These are phyloP conservation scores for Arthrinium phaeospermum DNA, from an alignment of 2,329 filamentous ascomycete genomes.

Conservation along the genomic window DNA sequence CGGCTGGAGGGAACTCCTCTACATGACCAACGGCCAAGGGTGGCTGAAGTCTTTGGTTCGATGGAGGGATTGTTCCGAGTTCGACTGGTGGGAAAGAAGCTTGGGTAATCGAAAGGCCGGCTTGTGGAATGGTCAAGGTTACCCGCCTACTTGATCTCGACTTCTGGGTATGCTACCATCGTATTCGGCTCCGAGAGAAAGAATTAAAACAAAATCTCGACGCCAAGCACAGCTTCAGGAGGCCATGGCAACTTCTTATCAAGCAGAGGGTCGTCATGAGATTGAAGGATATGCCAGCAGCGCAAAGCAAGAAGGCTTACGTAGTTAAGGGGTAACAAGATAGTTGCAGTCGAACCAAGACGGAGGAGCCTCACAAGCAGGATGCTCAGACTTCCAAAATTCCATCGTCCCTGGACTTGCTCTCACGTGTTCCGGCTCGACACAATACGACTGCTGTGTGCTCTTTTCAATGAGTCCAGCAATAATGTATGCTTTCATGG, in stretches of 20 bases:
- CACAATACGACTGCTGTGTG: background rate
- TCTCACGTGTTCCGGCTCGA: background rate
- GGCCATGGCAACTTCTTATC: background rate
- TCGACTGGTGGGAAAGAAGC: background rate
- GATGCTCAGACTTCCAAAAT: background rate
- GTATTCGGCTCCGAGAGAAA: background rate
- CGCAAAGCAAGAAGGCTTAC: background rate
- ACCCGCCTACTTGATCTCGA: background rate
- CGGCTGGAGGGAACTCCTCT: background rate
- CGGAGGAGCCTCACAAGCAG: background rate
- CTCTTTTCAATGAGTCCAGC: background rate
- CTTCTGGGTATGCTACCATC: background rate
- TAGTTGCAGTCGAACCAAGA: conserved; percentile 1
- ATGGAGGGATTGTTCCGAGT: background rate
- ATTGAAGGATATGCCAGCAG: background rate
- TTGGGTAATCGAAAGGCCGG: background rate
- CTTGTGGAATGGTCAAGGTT: background rate
- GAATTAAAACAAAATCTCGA: background rate
- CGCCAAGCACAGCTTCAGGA: background rate
- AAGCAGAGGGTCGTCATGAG: background rate
- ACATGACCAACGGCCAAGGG: background rate
- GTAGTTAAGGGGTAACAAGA: background rate
- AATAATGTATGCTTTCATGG: background rate
- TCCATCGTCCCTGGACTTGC: too few relatives aligned
- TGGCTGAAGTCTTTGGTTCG: background rate